A percentile compares a stretch with the other conserved stretches of the same genome.
Evolutionary conservation across 139 green algal species (phyloP).

Genomic region (Coelastrella sp.): DNA sequence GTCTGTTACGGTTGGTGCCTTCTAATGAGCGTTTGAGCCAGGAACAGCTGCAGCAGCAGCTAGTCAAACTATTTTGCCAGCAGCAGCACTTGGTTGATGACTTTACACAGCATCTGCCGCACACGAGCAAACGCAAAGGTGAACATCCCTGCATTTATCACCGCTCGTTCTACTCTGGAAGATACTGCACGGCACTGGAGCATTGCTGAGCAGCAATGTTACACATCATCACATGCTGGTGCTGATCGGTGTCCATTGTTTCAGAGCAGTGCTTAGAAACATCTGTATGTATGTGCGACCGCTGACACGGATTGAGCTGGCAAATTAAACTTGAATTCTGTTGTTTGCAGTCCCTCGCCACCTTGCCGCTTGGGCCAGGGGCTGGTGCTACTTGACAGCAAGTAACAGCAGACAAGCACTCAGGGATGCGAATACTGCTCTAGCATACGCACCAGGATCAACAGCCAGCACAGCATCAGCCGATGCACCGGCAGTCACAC

Average conservation of each 20-base stretch:
- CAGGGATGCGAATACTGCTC: background rate
- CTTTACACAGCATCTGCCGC: background rate
- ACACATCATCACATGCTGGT: background rate
- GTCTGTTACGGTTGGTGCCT: background rate
- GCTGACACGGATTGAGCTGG: background rate
- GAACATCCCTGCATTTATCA: background rate
- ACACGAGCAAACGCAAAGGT: background rate
- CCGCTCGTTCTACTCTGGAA: background rate
- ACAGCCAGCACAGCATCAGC: background rate
- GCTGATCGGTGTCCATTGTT: background rate
- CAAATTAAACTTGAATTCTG: background rate
- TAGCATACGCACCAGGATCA: conserved; percentile 22
- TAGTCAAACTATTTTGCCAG: background rate
- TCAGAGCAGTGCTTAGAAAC: background rate
- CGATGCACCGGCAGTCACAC: background rate
- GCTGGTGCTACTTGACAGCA: conserved; percentile 6
- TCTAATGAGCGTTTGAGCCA: background rate
- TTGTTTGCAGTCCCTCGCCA: background rate
- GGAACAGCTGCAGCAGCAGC: conserved; percentile 1
- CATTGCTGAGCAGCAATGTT: too few relatives aligned
- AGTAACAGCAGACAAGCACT: conserved; percentile 30
- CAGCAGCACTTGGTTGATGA: background rate
- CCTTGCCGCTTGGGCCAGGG: conserved; percentile 9
- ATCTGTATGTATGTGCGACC: background rate
- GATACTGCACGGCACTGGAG: background rate